Evolutionary conservation across 2,329 filamentous ascomycete genomes (phyloP), one percentile per base, ranked within the genome.

Genomic region (Epichloe sp.): DNA sequence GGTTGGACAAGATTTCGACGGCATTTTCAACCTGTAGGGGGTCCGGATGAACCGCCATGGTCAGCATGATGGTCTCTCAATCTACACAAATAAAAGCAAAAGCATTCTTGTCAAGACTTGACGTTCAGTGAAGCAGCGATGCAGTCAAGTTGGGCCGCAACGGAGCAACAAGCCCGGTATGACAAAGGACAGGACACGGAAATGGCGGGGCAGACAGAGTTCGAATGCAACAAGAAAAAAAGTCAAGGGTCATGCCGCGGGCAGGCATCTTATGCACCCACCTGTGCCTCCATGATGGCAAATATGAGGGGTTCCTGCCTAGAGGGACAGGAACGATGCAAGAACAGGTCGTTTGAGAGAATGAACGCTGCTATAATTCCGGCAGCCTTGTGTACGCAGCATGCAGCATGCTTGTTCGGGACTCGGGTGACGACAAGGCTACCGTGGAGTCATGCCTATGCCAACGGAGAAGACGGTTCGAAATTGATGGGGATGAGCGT

Each of bases 1-100:
- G 87, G 69, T 91, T 84, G 74, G 83, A 93, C 69, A 88, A 88
- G 72, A 97, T 94, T 69, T 93, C 82, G 72, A 97, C 93, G 69
- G 93, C 93, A 73, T 88, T 91, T 72, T 93, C 86, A 68, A 96
- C 83, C 88, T 96, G 63, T 23, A 48, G 51, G n/a, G 8, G 44
- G 19, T 19, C 37, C 36, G n/a, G 44, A 42, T 14, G 38, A 36
- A 43, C 4, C 36, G 19, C 11, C 40, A 46, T 38, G 42, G 46
- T 53, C 49, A 53, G 52, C 26, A 43, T 23, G 14, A 35, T n/a
- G 15, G 41, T 23, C 26, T 36, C 21, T 44, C 19, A 23, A 19
- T n/a, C 6, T 35, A 19, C 5, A 14, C 21, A 44, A 31, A 38
- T 5, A 41, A 15, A 17, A 15, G 15, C 8, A 12, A 4, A 3